Evolutionary conservation across 139 green algal species (phyloP).

Genomic region (Chlorella ohadii): DNA sequence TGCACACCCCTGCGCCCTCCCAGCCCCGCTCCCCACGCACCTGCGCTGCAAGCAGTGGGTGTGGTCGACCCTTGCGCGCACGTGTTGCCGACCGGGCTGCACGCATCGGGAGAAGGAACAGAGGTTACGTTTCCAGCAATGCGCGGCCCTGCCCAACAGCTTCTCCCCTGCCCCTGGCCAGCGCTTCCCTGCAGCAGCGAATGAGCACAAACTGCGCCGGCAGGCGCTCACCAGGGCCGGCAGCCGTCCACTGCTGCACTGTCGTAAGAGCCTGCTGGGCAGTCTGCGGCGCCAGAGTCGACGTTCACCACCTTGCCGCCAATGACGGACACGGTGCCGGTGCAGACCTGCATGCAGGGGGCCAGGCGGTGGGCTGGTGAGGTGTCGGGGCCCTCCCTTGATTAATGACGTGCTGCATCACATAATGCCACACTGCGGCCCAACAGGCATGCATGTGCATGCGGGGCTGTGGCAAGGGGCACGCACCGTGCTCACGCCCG

Average conservation of each 20-base stretch:
- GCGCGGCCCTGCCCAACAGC: too few species aligned
- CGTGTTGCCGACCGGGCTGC: conserved; percentile 6
- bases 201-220: too few species aligned
- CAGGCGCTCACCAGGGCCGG: conserved; percentile 20
- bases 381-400: too few species aligned
- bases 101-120: neutral
- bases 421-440: neutral
- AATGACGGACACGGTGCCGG: neutral
- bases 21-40: neutral
- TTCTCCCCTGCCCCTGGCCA: too few species aligned
- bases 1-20: neutral
- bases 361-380: neutral
- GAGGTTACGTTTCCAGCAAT: too few species aligned
- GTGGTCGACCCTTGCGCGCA: neutral
- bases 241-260: neutral
- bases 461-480: neutral
- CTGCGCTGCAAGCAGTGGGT: neutral
- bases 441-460: neutral
- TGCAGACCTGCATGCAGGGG: conserved; percentile 3
- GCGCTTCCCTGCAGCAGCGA: too few species aligned
- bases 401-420: too few species aligned
- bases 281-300: neutral
- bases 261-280: conserved; percentile 17
- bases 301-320: conserved; percentile 9
- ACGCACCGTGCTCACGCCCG: neutral